Evolutionary conservation across 1,284 basidiomycete species (phyloP), one percentile per base, ranked within the genome.

Genomic region (Acaromyces ingoldii): DNA sequence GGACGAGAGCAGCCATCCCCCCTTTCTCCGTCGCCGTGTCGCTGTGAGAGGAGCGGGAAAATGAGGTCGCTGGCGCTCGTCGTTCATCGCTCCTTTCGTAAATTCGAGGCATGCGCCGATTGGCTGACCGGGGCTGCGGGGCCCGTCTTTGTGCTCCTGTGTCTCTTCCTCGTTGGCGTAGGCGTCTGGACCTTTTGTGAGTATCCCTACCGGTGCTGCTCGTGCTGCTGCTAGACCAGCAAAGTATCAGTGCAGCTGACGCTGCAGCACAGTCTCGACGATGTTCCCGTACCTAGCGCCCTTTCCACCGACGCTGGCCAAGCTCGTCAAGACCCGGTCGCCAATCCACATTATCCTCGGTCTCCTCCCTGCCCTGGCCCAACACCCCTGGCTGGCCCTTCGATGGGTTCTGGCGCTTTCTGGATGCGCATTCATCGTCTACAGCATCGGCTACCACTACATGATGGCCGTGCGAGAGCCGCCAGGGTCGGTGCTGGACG

Each of bases 41-140:
- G n/a, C n/a, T n/a, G n/a, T 34, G 10, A 41, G 21, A 41, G 24
- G 9, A 7, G 33, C 5, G 31, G 15, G 10, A 26, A 39, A 5
- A 49, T 69, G 64, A 63, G 75, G 30, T 53, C 60, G 17, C 63
- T 76, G 53, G 77, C 78, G 13, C 62, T 65, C 2, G 51, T 72
- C 36, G 88, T 95, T 45, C 93, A 93, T 67, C 81, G 83, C 47
- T 91, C 88, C 78, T 95, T 92, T 79, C 88, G 84, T 73, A 78
- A 80, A 21, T 76, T 93, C 26, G 91, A 96, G 77, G 78, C 83
- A 41, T 77, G 79, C 41, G 89, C 83, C 4, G 90, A 95, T 76
- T 80, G 81, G 68, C 63, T 93, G 36, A 95, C 90, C 0, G 90
- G 91, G 53, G 85, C 86, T 46, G 91, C 89, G 13, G 92, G 93